Evolutionary conservation across 2,329 filamentous ascomycete genomes (phyloP).

Genomic region (Calonectria multiphialidica): DNA sequence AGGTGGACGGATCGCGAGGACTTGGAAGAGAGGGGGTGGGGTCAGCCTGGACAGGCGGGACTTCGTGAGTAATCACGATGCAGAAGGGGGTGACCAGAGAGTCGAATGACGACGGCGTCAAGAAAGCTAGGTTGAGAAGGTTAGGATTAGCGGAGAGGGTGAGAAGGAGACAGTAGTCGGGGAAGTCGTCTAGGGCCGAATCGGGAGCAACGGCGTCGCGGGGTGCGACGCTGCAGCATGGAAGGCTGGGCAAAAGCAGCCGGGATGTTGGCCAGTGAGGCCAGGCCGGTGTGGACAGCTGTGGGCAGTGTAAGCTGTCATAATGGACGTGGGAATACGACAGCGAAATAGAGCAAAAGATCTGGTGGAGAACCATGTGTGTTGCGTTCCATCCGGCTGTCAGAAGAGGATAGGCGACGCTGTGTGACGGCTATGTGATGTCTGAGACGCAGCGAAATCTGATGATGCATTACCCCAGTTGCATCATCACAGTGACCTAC

Average conservation of each 20-base stretch:
- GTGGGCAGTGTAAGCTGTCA: background rate
- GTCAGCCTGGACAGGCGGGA: background rate
- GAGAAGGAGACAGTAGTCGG: background rate
- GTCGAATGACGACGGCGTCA: background rate
- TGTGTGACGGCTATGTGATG: conserved; percentile 12
- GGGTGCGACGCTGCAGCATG: conserved; percentile 5
- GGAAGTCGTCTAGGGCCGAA: background rate
- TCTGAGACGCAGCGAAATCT: conserved; percentile 8
- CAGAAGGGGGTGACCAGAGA: background rate
- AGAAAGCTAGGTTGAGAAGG: background rate
- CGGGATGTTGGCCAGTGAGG: background rate
- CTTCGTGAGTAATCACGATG: background rate
- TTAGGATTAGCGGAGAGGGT: background rate
- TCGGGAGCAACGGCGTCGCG: background rate
- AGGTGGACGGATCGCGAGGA: background rate
- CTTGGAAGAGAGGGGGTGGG: background rate
- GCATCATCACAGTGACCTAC: conserved; percentile 2
- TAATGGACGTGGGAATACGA: background rate
- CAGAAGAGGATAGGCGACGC: background rate
- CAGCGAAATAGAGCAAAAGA: background rate
- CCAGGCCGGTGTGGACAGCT: background rate
- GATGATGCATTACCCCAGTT: background rate
- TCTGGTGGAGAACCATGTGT: conserved; percentile 13
- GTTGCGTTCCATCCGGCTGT: conserved; percentile 3
- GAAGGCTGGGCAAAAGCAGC: background rate